Base-by-base conservation (phyloP, 495 filamentous ascomycete genomes). In the Penicillium silybi region DNA sequence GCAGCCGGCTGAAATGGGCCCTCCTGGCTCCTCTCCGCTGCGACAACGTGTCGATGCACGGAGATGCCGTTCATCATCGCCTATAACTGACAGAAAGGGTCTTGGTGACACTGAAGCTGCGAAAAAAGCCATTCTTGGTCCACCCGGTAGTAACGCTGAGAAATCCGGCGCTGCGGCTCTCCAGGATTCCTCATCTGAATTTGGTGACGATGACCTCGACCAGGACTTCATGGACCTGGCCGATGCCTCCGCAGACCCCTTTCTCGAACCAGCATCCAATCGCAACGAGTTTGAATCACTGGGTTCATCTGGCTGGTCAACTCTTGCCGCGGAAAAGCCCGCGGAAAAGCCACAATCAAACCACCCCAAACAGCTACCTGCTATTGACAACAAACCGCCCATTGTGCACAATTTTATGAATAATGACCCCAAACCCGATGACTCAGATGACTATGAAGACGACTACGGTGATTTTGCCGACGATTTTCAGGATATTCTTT, bases 401-500 rank as follows among this genome's bases (percentile, higher is more conserved):
- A 50, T 45, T 18, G 19, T 50, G n/a, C 22, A 54, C 22, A 66
- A 40, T 72, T 78, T 48, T 75, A 84, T 61, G 78, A 79, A 40
- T 85, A 88, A 59, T 13, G 58, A 68, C 46, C 51, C 54, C 18
- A 60, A 72, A 53, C 42, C 34, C 13, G 53, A 67, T 57, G 66
- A 69, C 53, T 80, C 70, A 57, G 84, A 80, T 29, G 83, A 86
- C 48, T 86, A 85, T 63, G 83, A 82, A 34, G 83, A 84, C 60
- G 86, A 88, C 49, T 78, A 81, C 56, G 87, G 91, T 61, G 84
- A 85, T 54, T 72, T 75, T 44, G 64, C 58, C 16, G 71, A 74
- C 25, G 67, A 68, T 39, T 62, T 77, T 40, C 59, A 72, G 20
- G 68, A 74, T 32, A 63, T 75, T 18, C 65, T 76, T 42, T 69